Evolutionary conservation across 805 yeast species (phyloP).

Genomic region (Nakazawaea siamensis): DNA sequence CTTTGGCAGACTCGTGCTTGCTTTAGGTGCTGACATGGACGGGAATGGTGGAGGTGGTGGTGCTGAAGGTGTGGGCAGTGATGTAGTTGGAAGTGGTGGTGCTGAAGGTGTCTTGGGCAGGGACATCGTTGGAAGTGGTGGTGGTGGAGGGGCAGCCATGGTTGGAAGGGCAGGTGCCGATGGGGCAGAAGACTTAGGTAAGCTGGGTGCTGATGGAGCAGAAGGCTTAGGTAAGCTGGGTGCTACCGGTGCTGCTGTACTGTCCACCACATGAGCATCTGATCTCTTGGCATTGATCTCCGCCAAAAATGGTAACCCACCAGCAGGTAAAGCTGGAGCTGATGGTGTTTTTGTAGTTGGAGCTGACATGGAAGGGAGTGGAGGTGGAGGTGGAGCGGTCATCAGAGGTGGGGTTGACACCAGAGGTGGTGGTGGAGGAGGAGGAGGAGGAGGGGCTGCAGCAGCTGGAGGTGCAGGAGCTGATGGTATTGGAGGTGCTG

Average conservation of each 20-base stretch:
- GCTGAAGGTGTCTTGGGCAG: constrained; percentile 13
- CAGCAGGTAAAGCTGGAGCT: constrained; percentile 21
- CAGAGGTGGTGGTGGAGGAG: constrained; percentile 12
- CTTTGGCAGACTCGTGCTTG: constrained; percentile 12
- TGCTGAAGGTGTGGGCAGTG: constrained; percentile 13
- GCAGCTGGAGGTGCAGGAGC: constrained; percentile 15
- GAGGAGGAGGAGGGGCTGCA: constrained; percentile 15
- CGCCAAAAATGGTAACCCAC: constrained; percentile 49
- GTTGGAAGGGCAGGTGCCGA: constrained; percentile 16
- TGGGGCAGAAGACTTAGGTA: constrained; percentile 10
- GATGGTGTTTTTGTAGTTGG: constrained; percentile 15
- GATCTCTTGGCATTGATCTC: constrained; percentile 49
- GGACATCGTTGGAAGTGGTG: constrained; percentile 2
- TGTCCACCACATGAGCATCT: constrained; percentile 39
- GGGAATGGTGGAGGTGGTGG: constrained; percentile 21
- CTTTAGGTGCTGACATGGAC: constrained; percentile 2
- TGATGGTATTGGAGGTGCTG: constrained; percentile 15
- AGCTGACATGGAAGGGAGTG: constrained; percentile 8
- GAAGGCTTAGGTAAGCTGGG: constrained; percentile 16
- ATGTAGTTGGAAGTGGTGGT: constrained; percentile 22
- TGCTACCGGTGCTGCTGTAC: constrained; percentile 12
- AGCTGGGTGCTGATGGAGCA: constrained; percentile 15
- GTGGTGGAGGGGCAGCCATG: constrained; percentile 13
- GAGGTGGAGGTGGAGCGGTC: constrained; percentile 17
- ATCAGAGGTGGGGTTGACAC: background rate